A percentile compares a stretch with the other conserved stretches of the same genome.
phyloP scores from a whole-genome alignment of 2,329 filamentous ascomycete species.

The Chaetomium sp. region DNA sequence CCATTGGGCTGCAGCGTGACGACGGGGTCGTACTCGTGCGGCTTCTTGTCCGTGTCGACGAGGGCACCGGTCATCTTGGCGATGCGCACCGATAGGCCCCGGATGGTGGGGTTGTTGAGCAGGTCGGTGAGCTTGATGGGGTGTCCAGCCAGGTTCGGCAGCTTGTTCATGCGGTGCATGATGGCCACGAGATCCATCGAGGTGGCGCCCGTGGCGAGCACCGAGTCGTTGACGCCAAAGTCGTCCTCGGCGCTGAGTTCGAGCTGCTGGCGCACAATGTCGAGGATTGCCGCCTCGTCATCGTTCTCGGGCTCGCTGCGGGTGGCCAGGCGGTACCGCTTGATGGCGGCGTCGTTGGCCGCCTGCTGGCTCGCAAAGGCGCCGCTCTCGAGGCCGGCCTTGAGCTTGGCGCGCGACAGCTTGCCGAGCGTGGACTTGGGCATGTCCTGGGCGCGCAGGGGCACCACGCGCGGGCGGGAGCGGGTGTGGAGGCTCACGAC shows the following conservation, averaged over 20 bases:
- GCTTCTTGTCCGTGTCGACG: constrained; percentile 29
- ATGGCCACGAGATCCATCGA: constrained; percentile 20
- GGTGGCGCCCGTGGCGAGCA: constrained; percentile 19
- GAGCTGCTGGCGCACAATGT: constrained; percentile 18
- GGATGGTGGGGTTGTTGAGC: constrained; percentile 27
- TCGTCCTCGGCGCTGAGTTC: constrained; percentile 23
- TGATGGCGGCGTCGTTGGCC: constrained; percentile 14
- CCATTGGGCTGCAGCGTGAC: constrained; percentile 40
- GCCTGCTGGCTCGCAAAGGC: constrained; percentile 29
- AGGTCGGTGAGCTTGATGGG: constrained; percentile 21
- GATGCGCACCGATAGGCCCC: constrained; percentile 3
- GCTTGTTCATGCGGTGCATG: constrained; percentile 21
- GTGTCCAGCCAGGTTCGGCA: neutral
- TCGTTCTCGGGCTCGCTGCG: constrained; percentile 17
- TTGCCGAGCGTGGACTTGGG: constrained; percentile 47
- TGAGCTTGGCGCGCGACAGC: constrained; percentile 44
- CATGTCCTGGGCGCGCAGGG: constrained; percentile 35
- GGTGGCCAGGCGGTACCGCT: constrained; percentile 14
- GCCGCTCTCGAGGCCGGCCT: constrained; percentile 41
- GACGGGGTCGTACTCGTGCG: constrained; percentile 43
- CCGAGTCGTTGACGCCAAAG: constrained; percentile 27
- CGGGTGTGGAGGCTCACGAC: constrained; percentile 31
- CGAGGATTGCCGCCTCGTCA: constrained; percentile 16
- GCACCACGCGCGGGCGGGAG: constrained; percentile 36
- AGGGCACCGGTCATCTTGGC: constrained; percentile 13